These are phyloP conservation scores for Amauroascus niger DNA, from an alignment of 2,329 filamentous ascomycete species.

Conservation along the genomic window DNA sequence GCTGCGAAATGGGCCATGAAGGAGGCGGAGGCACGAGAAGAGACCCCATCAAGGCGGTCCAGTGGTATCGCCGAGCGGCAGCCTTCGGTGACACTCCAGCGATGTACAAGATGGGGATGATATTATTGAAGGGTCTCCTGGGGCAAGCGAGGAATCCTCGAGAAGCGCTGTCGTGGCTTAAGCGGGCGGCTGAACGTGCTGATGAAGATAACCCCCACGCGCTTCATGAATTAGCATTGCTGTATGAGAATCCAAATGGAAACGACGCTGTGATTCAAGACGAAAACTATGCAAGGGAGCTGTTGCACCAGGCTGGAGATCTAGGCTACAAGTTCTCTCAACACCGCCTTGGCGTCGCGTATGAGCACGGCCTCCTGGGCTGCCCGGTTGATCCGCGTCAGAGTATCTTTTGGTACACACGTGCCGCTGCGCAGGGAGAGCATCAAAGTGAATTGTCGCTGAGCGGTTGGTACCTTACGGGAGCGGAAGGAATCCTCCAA, in stretches of 20 bases:
- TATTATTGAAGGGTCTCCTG: constrained; percentile 84
- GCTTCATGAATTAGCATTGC: constrained; percentile 68
- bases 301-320: constrained; percentile 78
- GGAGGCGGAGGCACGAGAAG: constrained; percentile 86
- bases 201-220: constrained; percentile 89
- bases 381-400: constrained; percentile 71
- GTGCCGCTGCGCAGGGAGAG: constrained; percentile 83
- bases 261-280: constrained; percentile 71
- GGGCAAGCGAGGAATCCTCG: constrained; percentile 72
- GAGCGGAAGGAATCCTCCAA: constrained; percentile 72
- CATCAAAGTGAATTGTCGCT: constrained; percentile 82
- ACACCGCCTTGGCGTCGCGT: constrained; percentile 76
- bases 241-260: constrained; percentile 47
- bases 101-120: constrained; percentile 99
- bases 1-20: constrained; percentile 91
- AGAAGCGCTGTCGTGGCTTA: constrained; percentile 86
- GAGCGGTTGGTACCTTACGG: constrained; percentile 91
- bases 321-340: constrained; percentile 94
- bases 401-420: constrained; percentile 89
- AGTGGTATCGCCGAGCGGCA: constrained; percentile 95
- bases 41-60: constrained; percentile 86
- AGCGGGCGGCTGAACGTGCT: constrained; percentile 79
- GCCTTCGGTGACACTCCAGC: constrained; percentile 81
- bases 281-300: constrained; percentile 65
- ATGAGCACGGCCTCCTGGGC: constrained; percentile 78